A percentile compares a stretch with the other conserved stretches of the same genome.
Conservation (phyloP, 108 stramenopile genomes). For the Halocafeteria seosinensis region DNA sequence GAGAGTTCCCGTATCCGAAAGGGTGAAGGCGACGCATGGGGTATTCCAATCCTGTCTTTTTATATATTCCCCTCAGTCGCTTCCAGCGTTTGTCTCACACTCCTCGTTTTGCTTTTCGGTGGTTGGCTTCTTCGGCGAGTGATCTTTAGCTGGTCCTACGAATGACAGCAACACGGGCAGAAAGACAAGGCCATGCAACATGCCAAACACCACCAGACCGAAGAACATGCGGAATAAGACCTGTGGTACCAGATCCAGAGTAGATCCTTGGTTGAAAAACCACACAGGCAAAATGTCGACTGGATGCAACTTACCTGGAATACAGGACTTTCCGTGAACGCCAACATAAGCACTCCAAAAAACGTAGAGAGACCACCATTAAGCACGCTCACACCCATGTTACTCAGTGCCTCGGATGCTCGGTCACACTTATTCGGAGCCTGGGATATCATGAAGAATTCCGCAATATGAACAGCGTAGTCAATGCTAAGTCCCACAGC, state of each 20-base stretch:
- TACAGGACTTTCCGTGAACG: conserved; percentile 21
- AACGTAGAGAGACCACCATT: conserved; percentile 29
- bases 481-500: background rate
- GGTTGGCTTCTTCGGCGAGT: too few relatives aligned
- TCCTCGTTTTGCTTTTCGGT: too few relatives aligned
- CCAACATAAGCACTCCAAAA: conserved; percentile 23
- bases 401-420: conserved; percentile 15
- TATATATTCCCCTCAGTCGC: too few relatives aligned
- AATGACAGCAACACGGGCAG: conserved; percentile 25
- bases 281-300: too few relatives aligned
- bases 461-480: background rate
- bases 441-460: background rate
- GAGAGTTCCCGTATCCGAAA: too few relatives aligned
- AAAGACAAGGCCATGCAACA: conserved; percentile 23
- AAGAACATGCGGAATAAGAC: conserved; percentile 31
- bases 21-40: too few relatives aligned
- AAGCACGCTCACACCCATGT: conserved; percentile 23
- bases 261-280: too few relatives aligned
- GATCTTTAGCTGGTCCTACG: too few relatives aligned
- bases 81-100: too few relatives aligned
- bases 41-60: too few relatives aligned
- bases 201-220: conserved; percentile 11
- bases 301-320: too few relatives aligned
- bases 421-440: conserved; percentile 10
- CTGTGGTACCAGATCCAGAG: too few relatives aligned